phyloP scores from a whole-genome alignment of 2,329 filamentous ascomycete genomes.

The Didymella lethalis region DNA sequence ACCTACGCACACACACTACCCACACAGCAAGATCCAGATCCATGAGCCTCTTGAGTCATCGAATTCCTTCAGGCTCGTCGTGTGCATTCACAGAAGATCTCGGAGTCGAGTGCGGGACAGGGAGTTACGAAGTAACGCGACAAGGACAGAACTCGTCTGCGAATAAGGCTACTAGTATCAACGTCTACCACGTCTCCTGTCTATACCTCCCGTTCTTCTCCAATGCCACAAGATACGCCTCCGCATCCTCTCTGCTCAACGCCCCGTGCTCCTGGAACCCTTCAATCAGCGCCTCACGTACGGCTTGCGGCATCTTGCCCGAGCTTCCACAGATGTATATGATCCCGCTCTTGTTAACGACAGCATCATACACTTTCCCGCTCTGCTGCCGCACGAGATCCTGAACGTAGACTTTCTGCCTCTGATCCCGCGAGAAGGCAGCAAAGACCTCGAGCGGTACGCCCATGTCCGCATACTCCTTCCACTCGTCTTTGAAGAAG shows the following conservation, averaged over 20 bases:
- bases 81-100: no score
- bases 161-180: no score
- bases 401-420: conserved; percentile 72
- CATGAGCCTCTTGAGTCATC: no score
- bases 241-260: conserved; percentile 59
- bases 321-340: conserved; percentile 68
- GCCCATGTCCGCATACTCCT: conserved; percentile 51
- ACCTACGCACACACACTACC: no score
- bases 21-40: no score
- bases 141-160: no score
- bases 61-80: no score
- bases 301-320: conserved; percentile 75
- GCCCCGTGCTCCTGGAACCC: conserved; percentile 58
- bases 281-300: conserved; percentile 71
- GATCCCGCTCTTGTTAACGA: conserved; percentile 61
- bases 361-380: conserved; percentile 58
- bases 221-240: conserved; percentile 63
- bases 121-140: no score
- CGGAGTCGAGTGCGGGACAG: no score
- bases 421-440: conserved; percentile 73
- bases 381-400: conserved; percentile 64
- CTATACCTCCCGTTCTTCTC: conserved; percentile 70
- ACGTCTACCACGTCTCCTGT: conserved; percentile 72
- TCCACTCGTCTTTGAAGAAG: conserved; percentile 83
- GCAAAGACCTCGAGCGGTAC: conserved; percentile 63